A percentile compares a stretch with the other conserved stretches of the same genome.
Conservation (phyloP, 2,329 filamentous ascomycete species). For the Colletotrichum endophyticum region DNA sequence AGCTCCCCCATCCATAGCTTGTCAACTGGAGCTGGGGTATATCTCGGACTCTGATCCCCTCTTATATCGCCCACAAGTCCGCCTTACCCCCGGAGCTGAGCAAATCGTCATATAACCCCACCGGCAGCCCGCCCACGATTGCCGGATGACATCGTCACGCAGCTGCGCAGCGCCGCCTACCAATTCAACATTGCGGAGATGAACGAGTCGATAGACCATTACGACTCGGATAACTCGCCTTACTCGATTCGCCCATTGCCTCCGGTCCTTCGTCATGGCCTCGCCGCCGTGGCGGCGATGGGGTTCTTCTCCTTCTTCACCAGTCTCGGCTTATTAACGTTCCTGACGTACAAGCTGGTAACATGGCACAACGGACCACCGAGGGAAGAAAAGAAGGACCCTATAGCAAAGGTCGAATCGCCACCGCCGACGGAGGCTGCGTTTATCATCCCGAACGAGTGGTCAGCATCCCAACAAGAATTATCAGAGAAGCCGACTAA, state of each 20-base stretch:
- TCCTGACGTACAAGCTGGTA: constrained; percentile 38
- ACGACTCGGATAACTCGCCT: constrained; percentile 30
- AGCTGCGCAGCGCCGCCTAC: constrained; percentile 3
- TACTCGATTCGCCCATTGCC: constrained; percentile 38
- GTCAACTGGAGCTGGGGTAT: neutral
- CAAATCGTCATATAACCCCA: constrained; percentile 1
- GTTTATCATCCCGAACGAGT: constrained; percentile 29
- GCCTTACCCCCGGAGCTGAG: neutral
- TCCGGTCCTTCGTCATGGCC: constrained; percentile 35
- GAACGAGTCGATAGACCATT: constrained; percentile 18
- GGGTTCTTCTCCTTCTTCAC: constrained; percentile 41
- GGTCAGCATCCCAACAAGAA: constrained; percentile 24
- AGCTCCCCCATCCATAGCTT: neutral
- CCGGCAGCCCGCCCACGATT: neutral
- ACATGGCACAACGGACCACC: constrained; percentile 32
- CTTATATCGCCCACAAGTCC: neutral
- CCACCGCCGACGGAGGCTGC: constrained; percentile 21
- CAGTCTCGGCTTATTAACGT: constrained; percentile 34
- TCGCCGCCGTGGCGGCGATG: constrained; percentile 40
- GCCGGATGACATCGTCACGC: neutral
- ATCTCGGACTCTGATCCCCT: neutral
- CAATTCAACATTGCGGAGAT: constrained; percentile 19
- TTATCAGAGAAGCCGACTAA: neutral
- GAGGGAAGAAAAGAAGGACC: constrained; percentile 14
- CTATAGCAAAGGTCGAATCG: neutral